phyloP scores from a whole-genome alignment of 352 stramenopile genomes.

The Globisporangium acanthophoron region DNA sequence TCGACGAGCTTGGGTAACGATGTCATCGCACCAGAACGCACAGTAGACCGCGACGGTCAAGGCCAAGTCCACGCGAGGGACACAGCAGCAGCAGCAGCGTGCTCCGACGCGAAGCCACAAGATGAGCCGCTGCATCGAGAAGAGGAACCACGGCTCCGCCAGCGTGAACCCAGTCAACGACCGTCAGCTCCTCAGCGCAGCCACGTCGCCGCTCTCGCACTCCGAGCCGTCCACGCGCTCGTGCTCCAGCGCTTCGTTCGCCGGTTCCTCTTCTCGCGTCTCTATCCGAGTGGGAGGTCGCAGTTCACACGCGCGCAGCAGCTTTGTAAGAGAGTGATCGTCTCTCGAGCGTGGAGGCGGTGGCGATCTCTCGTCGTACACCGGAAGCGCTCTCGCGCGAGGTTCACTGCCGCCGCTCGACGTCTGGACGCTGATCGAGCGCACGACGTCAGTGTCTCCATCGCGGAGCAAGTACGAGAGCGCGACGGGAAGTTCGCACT shows the following conservation, averaged over 20 bases:
- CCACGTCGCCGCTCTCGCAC: slow-evolving; percentile 12
- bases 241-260: slow-evolving; percentile 21
- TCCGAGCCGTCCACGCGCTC: slow-evolving; percentile 17
- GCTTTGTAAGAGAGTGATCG: slow-evolving; percentile 2
- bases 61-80: too few species aligned
- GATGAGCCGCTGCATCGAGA: too few species aligned
- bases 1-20: too few species aligned
- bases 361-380: not conserved
- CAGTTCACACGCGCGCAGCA: slow-evolving; percentile 18
- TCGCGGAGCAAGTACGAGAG: slow-evolving; percentile 16
- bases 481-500: slow-evolving; percentile 41
- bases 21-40: too few species aligned
- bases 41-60: too few species aligned
- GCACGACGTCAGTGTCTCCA: not conserved
- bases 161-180: too few species aligned
- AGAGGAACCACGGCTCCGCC: too few species aligned
- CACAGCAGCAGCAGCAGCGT: too few species aligned
- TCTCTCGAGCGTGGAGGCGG: not conserved
- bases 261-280: slow-evolving; percentile 16
- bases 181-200: not conserved
- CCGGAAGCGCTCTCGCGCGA: not conserved
- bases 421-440: not conserved
- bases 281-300: slow-evolving; percentile 4
- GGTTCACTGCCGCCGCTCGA: not conserved
- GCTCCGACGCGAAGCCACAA: too few species aligned